phyloP scores from a whole-genome alignment of 495 filamentous ascomycete species.

The Bacidia rubella region DNA sequence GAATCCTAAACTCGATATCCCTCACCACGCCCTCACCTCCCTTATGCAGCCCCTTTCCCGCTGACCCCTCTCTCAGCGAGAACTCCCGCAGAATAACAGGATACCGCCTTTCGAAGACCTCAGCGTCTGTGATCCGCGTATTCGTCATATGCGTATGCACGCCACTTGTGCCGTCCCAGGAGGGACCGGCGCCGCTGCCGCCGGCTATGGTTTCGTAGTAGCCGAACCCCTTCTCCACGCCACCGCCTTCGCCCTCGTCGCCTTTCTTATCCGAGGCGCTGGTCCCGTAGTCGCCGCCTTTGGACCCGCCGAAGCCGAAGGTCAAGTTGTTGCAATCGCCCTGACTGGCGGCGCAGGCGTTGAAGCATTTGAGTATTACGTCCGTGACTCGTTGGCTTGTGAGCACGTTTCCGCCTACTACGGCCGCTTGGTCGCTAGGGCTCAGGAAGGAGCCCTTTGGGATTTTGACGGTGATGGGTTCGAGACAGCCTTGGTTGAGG shows the following conservation, averaged over 20 bases:
- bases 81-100: constrained; percentile 80
- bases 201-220: constrained; percentile 87
- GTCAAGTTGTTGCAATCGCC: constrained; percentile 81
- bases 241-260: constrained; percentile 27
- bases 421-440: constrained; percentile 76
- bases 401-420: constrained; percentile 91
- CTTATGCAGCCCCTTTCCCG: constrained; percentile 59
- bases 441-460: constrained; percentile 72
- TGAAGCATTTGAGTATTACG: constrained; percentile 82
- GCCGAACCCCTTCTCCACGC: constrained; percentile 82
- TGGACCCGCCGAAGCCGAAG: constrained; percentile 31
- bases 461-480: constrained; percentile 74
- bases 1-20: constrained; percentile 88
- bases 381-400: constrained; percentile 68
- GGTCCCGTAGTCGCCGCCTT: constrained; percentile 3
- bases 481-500: constrained; percentile 89
- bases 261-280: background rate
- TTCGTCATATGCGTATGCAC: constrained; percentile 99
- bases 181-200: constrained; percentile 73
- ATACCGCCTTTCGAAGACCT: constrained; percentile 91
- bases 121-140: constrained; percentile 89
- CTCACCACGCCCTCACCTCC: constrained; percentile 86
- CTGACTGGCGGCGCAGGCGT: constrained; percentile 80
- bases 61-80: constrained; percentile 53
- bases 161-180: constrained; percentile 79